Conservation (phyloP, 139 green algal species). For the Volvox africanus region DNA sequence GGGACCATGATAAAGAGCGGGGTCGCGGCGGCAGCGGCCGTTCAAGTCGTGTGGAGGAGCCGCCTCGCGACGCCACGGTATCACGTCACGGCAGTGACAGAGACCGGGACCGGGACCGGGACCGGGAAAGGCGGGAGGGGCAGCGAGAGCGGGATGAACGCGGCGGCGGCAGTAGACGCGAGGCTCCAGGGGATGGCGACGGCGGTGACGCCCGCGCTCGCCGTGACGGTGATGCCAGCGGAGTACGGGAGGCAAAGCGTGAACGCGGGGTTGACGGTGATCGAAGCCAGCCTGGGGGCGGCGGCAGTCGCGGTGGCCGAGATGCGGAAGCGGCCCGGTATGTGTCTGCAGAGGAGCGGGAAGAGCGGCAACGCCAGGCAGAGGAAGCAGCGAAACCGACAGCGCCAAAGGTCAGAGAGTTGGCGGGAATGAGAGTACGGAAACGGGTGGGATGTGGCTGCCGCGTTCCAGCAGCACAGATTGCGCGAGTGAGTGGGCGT, state of each 20-base stretch:
- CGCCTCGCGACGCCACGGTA: not conserved
- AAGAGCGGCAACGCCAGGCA: conserved; percentile 21
- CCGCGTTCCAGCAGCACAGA: no score
- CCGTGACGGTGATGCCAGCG: not conserved
- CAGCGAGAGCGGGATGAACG: not conserved
- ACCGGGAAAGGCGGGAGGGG: not conserved
- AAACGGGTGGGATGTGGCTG: no score
- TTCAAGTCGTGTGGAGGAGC: not conserved
- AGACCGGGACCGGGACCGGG: not conserved
- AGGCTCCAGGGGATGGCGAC: not conserved
- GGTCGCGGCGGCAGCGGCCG: not conserved
- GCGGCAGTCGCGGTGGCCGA: conserved; percentile 7
- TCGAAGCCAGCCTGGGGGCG: not conserved
- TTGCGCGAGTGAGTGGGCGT: no score
- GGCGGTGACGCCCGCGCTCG: conserved; percentile 1
- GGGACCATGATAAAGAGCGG: not conserved
- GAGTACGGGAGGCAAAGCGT: not conserved
- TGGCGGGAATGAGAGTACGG: no score
- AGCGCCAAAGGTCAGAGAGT: conserved; percentile 42
- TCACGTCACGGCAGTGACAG: not conserved
- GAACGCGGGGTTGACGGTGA: not conserved
- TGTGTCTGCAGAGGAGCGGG: conserved; percentile 28
- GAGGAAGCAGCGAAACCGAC: conserved; percentile 38
- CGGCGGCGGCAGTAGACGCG: conserved; percentile 2
- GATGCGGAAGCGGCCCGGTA: not conserved